Percentiles rank a stretch among this genome's conserved stretches.
These are phyloP conservation scores for Hanseniaspora lachancei DNA, from an alignment of 805 yeast species.

Conservation along the genomic window DNA sequence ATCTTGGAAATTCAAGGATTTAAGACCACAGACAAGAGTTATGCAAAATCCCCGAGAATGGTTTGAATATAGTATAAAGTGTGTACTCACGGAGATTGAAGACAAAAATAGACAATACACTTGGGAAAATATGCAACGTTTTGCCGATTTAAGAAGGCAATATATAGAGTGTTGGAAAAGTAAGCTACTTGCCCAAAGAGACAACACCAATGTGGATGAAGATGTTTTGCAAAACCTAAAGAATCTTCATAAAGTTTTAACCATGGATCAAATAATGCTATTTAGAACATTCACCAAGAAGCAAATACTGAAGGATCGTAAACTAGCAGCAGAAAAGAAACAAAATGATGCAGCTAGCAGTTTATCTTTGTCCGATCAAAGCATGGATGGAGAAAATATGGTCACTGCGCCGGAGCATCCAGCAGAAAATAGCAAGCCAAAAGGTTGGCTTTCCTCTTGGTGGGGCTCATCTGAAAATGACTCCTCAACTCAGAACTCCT, in stretches of 20 bases:
- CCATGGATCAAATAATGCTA: slow-evolving; percentile 70
- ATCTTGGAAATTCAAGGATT: slow-evolving; percentile 59
- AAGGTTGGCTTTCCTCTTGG: slow-evolving; percentile 63
- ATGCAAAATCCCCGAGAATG: slow-evolving; percentile 62
- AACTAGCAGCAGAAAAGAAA: slow-evolving; percentile 1
- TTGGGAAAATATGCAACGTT: slow-evolving; percentile 65
- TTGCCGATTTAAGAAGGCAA: slow-evolving; percentile 57
- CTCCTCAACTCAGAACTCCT: slow-evolving; percentile 26
- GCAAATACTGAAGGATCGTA: slow-evolving; percentile 46
- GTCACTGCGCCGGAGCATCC: slow-evolving; percentile 5
- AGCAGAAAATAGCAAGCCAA: slow-evolving; percentile 8
- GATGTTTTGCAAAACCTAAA: slow-evolving; percentile 33
- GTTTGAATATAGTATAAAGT: slow-evolving; percentile 70
- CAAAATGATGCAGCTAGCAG: background rate
- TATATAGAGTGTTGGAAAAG: slow-evolving; percentile 59
- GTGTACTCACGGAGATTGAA: slow-evolving; percentile 67
- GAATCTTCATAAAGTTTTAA: slow-evolving; percentile 43
- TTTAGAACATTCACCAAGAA: slow-evolving; percentile 69
- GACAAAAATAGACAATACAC: slow-evolving; percentile 71
- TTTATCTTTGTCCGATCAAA: slow-evolving; percentile 13
- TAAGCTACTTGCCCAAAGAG: slow-evolving; percentile 32
- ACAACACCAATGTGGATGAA: slow-evolving; percentile 25
- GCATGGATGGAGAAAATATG: slow-evolving; percentile 14
- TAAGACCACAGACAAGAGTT: slow-evolving; percentile 44
- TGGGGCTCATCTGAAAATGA: slow-evolving; percentile 31